Percentiles rank a stretch among this genome's conserved stretches.
Conservation (phyloP, 2,329 filamentous ascomycete species). For the Colletotrichum magnum region DNA sequence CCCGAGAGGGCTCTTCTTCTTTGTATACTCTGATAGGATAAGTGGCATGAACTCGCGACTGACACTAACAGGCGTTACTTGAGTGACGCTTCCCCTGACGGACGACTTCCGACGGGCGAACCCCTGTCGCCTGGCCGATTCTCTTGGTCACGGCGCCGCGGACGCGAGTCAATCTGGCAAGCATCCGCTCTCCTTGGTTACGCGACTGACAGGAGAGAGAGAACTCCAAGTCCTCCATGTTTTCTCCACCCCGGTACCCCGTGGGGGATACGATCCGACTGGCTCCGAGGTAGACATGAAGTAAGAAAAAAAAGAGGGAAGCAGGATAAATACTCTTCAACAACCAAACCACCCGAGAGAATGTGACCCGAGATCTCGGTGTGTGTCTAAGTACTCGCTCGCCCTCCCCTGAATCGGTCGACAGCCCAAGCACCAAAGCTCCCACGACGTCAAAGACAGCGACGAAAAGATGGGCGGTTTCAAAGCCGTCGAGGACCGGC, state of each 20-base stretch:
- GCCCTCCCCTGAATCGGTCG: too few relatives aligned
- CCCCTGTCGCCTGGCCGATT: not conserved
- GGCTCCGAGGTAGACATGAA: not conserved
- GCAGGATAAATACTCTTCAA: constrained; percentile 38
- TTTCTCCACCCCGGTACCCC: constrained; percentile 34
- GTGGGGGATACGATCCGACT: constrained; percentile 37
- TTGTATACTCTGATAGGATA: not conserved
- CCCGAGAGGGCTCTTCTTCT: not conserved
- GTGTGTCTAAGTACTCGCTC: not conserved
- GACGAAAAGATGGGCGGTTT: constrained; percentile 52
- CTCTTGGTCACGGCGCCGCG: constrained; percentile 19
- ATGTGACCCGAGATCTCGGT: constrained; percentile 1
- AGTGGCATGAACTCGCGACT: too few relatives aligned
- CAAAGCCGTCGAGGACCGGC: constrained; percentile 67
- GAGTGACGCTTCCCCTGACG: constrained; percentile 16
- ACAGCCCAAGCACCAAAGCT: too few relatives aligned
- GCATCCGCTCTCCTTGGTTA: constrained; percentile 5
- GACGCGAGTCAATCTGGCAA: constrained; percentile 34
- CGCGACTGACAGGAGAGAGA: constrained; percentile 7
- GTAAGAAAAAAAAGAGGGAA: not conserved
- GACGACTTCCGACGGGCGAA: constrained; percentile 35
- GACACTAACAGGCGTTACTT: not conserved
- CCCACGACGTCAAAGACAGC: not conserved
- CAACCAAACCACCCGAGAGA: constrained; percentile 13
- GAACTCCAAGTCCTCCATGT: constrained; percentile 34